Evolutionary conservation across 108 stramenopile species (phyloP), one percentile per base, ranked within the genome.

Genomic region (Stephanodiscus triporus): DNA sequence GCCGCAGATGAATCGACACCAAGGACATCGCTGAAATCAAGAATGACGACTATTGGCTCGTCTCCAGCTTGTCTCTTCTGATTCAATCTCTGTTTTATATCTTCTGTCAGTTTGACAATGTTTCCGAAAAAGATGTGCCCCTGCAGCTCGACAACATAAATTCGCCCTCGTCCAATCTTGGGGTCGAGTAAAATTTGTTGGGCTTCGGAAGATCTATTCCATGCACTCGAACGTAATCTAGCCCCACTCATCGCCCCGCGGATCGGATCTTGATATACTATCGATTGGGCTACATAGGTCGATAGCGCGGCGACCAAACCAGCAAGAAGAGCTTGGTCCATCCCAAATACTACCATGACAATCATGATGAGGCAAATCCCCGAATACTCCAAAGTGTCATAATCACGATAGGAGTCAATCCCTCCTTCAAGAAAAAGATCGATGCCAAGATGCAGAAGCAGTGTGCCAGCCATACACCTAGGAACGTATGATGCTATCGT

Each of bases 51-150:
- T 9, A 78, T 27, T 6, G 84, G 83, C 37, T 64, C 38, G 23
- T 67, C 56, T 10, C 63, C 70, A 6, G 63, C 62, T 8, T 63
- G 60, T 4, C 45, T 47, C 43, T 79, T 74, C 13, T 77, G 74
- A 14, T 23, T 57, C 40, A 80, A 58, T 26, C 63, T 20, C 10
- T 69, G 32, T 30, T 90, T 86, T 29, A 92, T 76, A 27, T 76
- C 75, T 19, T 89, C 86, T 29, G 83, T 81, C 66, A 92, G 61
- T 17, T 84, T 82, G 0, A 43, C 82, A 49, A 85, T 63, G 67
- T 89, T 89, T 1, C 87, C 88, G 56, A 89, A 92, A 72, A 87
- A 81, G 22, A 88, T 74, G 66, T 94, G 87, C 2, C 88, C 90
- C 58, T 93, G 87, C 43, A 89, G 68, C 57, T 85, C 85, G 29